Percentiles rank a stretch among this genome's conserved stretches.
Conservation (phyloP, 2,329 filamentous ascomycete species). For the Cercospora sesami region DNA sequence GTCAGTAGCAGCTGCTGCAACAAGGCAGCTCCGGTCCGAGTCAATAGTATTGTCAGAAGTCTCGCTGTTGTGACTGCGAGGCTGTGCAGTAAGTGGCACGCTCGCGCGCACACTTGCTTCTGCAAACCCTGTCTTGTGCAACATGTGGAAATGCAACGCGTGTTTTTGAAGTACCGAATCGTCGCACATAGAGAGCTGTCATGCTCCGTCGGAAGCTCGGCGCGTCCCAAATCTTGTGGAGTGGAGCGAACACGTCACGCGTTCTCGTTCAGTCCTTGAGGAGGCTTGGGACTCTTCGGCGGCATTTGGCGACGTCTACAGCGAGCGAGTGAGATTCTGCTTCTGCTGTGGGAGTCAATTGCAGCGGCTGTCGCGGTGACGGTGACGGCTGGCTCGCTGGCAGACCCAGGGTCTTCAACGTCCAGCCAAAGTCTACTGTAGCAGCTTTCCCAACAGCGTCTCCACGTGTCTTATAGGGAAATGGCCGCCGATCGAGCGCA, state of each 20-base stretch:
- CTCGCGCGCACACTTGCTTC: not conserved
- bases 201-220: not conserved
- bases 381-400: not conserved
- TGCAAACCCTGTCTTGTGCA: not conserved
- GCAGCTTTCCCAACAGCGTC: constrained; percentile 1
- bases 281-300: not conserved
- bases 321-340: not conserved
- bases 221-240: not conserved
- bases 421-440: not conserved
- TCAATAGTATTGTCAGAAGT: not conserved
- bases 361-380: not conserved
- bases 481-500: not conserved
- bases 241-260: not conserved
- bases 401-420: constrained; percentile 5
- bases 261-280: not conserved
- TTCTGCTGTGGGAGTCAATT: not conserved
- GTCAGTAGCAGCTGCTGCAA: not conserved
- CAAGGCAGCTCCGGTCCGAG: not conserved
- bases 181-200: not conserved
- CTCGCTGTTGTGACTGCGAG: not conserved
- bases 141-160: not conserved
- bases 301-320: not conserved
- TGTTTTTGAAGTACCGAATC: not conserved
- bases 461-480: not conserved
- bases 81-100: not conserved